Percentiles rank a stretch among this genome's conserved stretches.
Evolutionary conservation across 129 eudicot species (phyloP).

Genomic region (Chrysanthemum seticuspe): DNA sequence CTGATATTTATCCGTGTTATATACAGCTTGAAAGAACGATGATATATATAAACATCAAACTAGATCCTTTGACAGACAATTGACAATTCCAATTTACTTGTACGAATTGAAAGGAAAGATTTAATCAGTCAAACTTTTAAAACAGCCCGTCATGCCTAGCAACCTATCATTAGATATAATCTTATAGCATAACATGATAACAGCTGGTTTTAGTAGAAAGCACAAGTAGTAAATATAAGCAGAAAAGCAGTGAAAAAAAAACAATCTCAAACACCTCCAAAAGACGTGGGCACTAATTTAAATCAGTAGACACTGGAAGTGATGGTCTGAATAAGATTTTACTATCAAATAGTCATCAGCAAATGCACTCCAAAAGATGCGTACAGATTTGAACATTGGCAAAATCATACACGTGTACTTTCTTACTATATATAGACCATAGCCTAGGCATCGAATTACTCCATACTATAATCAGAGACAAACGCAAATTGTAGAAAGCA

Average conservation of each 20-base stretch:
- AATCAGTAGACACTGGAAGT: too few species aligned
- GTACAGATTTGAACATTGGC: neutral
- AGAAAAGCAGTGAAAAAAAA: too few species aligned
- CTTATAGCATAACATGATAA: neutral
- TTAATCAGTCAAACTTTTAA: neutral
- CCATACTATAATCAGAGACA: neutral
- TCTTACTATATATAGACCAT: constrained; percentile 19
- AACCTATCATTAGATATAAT: neutral
- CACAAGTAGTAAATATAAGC: neutral
- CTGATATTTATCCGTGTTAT: neutral
- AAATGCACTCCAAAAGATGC: neutral
- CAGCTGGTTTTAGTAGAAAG: neutral
- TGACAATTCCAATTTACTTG: neutral
- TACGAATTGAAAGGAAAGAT: neutral
- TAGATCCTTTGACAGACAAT: neutral
- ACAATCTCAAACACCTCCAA: too few species aligned
- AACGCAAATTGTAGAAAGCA: too few species aligned
- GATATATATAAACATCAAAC: neutral
- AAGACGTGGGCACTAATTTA: too few species aligned
- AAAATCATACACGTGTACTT: constrained; percentile 1
- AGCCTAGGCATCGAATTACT: neutral
- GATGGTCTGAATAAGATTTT: too few species aligned
- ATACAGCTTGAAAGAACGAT: neutral
- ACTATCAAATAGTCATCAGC: too few species aligned
- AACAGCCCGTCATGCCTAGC: neutral